Percentiles rank a stretch among this genome's conserved stretches.
Evolutionary conservation across 495 filamentous ascomycete genomes (phyloP).

Genomic region (Penicilliopsis zonata): DNA sequence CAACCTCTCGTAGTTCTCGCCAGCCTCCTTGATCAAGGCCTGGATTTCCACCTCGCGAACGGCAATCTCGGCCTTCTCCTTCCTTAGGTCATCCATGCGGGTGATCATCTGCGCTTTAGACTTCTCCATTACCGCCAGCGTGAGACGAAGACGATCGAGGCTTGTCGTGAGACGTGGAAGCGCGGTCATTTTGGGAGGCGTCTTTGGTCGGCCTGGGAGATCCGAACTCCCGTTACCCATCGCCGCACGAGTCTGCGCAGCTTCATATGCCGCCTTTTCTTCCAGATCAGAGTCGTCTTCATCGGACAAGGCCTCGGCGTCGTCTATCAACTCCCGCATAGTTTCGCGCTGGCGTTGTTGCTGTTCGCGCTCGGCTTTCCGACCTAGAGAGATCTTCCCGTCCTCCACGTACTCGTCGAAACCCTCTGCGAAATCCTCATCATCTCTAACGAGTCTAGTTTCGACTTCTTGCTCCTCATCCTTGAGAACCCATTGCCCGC

Average conservation of each 20-base stretch:
- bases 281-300: slow-evolving; percentile 70
- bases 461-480: slow-evolving; percentile 38
- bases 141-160: slow-evolving; percentile 36
- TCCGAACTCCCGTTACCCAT: slow-evolving; percentile 51
- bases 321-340: slow-evolving; percentile 75
- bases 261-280: slow-evolving; percentile 75
- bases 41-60: slow-evolving; percentile 72
- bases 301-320: slow-evolving; percentile 57
- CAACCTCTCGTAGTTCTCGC: slow-evolving; percentile 60
- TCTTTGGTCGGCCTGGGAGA: slow-evolving; percentile 32
- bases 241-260: slow-evolving; percentile 70
- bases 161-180: slow-evolving; percentile 40
- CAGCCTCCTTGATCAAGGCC: slow-evolving; percentile 66
- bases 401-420: slow-evolving; percentile 90
- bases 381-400: slow-evolving; percentile 64
- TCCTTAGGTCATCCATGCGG: slow-evolving; percentile 47
- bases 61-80: slow-evolving; percentile 59
- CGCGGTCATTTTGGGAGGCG: slow-evolving; percentile 46
- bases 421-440: slow-evolving; percentile 90
- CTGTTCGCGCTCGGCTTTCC: slow-evolving; percentile 68
- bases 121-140: slow-evolving; percentile 43
- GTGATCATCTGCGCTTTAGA: slow-evolving; percentile 39
- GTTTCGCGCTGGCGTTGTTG: slow-evolving; percentile 52
- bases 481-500: slow-evolving; percentile 32
- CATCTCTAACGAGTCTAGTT: slow-evolving; percentile 69